Percentiles rank a stretch among this genome's conserved stretches.
Evolutionary conservation across 2,329 filamentous ascomycete genomes (phyloP).

Genomic region (Pseudogymnoascus verrucosus): DNA sequence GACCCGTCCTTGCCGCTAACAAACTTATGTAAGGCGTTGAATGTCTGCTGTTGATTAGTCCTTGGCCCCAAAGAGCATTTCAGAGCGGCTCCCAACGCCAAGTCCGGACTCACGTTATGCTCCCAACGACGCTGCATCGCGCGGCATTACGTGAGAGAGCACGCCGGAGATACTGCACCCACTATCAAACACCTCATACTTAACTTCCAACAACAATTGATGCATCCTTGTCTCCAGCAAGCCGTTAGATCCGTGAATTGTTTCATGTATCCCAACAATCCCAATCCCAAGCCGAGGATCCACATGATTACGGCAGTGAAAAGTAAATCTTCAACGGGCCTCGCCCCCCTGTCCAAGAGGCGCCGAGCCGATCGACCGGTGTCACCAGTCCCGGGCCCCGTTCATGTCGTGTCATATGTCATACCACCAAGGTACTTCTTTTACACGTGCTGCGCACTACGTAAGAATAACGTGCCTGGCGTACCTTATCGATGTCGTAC

Average conservation of each 20-base stretch:
- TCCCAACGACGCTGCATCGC: not conserved
- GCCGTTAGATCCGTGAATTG: not conserved
- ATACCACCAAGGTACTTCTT: not conserved
- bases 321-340: conserved; percentile 1
- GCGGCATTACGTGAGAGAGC: not conserved
- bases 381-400: not conserved
- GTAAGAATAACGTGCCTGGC: conserved; percentile 1
- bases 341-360: not conserved
- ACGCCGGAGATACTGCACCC: not conserved
- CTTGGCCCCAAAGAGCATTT: not conserved
- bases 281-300: not conserved
- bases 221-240: not conserved
- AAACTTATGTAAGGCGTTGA: not conserved
- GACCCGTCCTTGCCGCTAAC: not conserved
- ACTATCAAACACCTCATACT: not conserved
- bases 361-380: conserved; percentile 2
- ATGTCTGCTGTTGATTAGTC: not conserved
- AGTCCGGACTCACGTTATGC: not conserved
- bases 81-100: not conserved
- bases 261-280: not conserved
- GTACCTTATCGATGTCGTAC: not conserved
- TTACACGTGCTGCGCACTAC: conserved; percentile 1
- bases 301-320: not conserved
- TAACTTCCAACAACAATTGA: not conserved
- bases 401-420: conserved; percentile 1